Evolutionary conservation across 768 basidiomycete genomes (phyloP).

Genomic region (Serendipita indica): DNA sequence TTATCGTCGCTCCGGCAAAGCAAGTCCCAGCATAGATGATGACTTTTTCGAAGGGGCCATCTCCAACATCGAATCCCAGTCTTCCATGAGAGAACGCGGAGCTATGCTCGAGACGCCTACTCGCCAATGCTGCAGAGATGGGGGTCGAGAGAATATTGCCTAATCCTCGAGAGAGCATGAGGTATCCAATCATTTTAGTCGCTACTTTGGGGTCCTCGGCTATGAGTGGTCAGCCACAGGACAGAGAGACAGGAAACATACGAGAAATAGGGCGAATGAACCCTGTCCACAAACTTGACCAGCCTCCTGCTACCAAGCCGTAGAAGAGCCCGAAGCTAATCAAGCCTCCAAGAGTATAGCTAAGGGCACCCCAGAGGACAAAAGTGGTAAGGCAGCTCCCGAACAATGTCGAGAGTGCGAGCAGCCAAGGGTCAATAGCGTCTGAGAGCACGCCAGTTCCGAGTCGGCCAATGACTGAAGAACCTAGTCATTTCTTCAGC

Average conservation of each 20-base stretch:
- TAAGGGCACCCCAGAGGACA: slow-evolving; percentile 22
- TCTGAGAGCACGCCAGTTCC: slow-evolving; percentile 21
- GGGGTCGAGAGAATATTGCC: slow-evolving; percentile 24
- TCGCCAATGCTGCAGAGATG: slow-evolving; percentile 18
- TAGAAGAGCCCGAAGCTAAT: slow-evolving; percentile 20
- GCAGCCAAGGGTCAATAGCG: slow-evolving; percentile 19
- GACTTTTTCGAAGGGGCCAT: slow-evolving; percentile 19
- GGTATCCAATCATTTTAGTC: slow-evolving; percentile 19
- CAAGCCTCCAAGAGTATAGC: slow-evolving; percentile 19
- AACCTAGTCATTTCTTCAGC: slow-evolving; percentile 8
- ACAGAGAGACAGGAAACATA: slow-evolving; percentile 12
- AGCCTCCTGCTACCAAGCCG: slow-evolving; percentile 20
- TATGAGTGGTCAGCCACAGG: slow-evolving; percentile 13
- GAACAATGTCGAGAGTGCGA: slow-evolving; percentile 17
- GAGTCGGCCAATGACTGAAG: slow-evolving; percentile 19
- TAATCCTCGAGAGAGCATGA: slow-evolving; percentile 20
- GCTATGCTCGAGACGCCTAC: background rate
- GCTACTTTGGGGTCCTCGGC: slow-evolving; percentile 20
- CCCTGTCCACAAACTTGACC: slow-evolving; percentile 21
- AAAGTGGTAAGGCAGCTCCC: slow-evolving; percentile 19
- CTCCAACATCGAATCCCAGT: slow-evolving; percentile 20
- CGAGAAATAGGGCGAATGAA: slow-evolving; percentile 19
- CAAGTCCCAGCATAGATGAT: slow-evolving; percentile 23
- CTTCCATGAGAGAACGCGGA: background rate
- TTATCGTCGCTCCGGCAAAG: slow-evolving; percentile 21